Evolutionary conservation across 805 yeast species (phyloP).

Genomic region (Lachancea sp.): DNA sequence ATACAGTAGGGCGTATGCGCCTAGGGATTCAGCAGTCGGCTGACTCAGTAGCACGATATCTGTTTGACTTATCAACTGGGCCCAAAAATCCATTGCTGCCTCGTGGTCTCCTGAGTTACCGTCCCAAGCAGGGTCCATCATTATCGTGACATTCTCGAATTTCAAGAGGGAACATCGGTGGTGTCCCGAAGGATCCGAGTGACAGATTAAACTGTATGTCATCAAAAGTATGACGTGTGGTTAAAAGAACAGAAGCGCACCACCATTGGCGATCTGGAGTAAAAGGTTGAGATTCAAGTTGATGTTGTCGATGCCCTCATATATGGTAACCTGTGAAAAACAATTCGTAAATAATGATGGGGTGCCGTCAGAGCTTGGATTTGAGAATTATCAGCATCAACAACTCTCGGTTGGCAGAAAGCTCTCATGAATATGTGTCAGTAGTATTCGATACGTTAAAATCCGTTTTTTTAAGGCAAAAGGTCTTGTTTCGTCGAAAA

Average conservation of each 20-base stretch:
- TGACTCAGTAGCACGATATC: slow-evolving; percentile 81
- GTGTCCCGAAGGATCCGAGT: slow-evolving; percentile 5
- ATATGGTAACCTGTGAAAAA: too few species aligned
- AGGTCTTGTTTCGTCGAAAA: too few species aligned
- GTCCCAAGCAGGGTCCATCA: slow-evolving; percentile 76
- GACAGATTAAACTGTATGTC: slow-evolving; percentile 9
- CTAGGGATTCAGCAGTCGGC: slow-evolving; percentile 69
- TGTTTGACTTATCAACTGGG: slow-evolving; percentile 40
- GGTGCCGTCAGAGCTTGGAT: too few species aligned
- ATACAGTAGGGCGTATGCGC: slow-evolving; percentile 70
- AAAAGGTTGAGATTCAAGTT: too few species aligned
- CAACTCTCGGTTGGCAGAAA: too few species aligned
- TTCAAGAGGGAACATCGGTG: slow-evolving; percentile 42
- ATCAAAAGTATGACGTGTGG: not conserved
- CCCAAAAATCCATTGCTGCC: slow-evolving; percentile 32
- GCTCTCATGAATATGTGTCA: too few species aligned
- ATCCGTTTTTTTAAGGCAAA: too few species aligned
- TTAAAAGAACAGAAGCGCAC: not conserved
- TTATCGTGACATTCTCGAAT: slow-evolving; percentile 50
- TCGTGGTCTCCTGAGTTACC: slow-evolving; percentile 39
- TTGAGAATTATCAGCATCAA: too few species aligned
- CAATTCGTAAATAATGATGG: too few species aligned
- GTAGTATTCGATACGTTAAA: too few species aligned
- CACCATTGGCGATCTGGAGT: too few species aligned
- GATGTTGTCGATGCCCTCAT: too few species aligned